Evolutionary conservation across 352 stramenopile genomes (phyloP).

Genomic region (Hyaloperonospora brassicae): DNA sequence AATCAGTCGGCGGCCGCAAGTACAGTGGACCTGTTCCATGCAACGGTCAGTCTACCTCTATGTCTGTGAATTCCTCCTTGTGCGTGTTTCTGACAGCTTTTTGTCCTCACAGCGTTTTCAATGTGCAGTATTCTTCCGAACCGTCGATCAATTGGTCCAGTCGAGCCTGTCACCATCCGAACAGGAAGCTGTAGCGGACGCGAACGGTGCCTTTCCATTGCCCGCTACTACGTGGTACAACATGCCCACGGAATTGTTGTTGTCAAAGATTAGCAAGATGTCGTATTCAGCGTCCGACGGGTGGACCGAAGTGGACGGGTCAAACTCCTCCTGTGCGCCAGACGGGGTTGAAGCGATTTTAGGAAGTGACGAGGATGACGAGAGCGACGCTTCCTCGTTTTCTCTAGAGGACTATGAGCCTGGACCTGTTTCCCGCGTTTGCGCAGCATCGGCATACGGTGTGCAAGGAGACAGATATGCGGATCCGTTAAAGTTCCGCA

Average conservation of each 20-base stretch:
- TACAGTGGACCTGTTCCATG: conserved; percentile 47
- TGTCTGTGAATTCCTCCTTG: not conserved
- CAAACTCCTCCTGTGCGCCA: conserved; percentile 20
- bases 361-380: conserved; percentile 28
- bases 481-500: conserved; percentile 15
- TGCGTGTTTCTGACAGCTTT: not conserved
- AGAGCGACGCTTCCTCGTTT: conserved; percentile 23
- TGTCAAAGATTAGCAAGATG: conserved; percentile 23
- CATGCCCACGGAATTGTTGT: conserved; percentile 1
- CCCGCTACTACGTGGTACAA: conserved; percentile 8
- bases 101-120: conserved; percentile 39
- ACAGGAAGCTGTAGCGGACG: conserved; percentile 47
- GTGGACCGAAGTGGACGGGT: conserved; percentile 35
- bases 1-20: conserved; percentile 27
- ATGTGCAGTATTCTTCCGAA: conserved; percentile 66
- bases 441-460: conserved; percentile 1
- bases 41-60: conserved; percentile 34
- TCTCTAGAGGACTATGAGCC: conserved; percentile 61
- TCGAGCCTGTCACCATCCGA: conserved; percentile 41
- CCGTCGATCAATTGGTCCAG: conserved; percentile 48
- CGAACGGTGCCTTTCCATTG: conserved; percentile 18
- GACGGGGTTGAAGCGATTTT: conserved; percentile 22
- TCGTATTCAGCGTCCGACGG: conserved; percentile 31
- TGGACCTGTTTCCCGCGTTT: conserved; percentile 21
- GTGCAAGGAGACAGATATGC: not conserved